Conservation (phyloP, 306 rosid species). For the Acacia crassicarpa region DNA sequence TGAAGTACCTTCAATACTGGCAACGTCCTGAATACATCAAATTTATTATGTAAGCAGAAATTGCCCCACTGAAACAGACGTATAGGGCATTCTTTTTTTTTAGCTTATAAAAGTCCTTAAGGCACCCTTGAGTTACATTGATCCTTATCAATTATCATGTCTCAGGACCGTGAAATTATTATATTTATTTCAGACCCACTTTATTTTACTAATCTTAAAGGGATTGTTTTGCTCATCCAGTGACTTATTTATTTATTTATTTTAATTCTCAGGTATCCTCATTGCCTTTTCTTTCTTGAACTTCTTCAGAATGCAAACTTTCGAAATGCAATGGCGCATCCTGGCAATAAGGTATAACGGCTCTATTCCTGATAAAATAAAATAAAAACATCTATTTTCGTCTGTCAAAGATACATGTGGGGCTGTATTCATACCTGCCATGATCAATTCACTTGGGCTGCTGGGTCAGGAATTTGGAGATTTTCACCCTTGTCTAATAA, state of each 20-base stretch:
- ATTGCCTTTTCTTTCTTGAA: constrained; percentile 89
- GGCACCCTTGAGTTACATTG: not conserved
- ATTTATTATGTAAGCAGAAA: constrained; percentile 73
- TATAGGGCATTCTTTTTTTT: constrained; percentile 5
- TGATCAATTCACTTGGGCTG: not conserved
- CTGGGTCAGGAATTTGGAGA: not conserved
- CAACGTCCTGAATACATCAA: constrained; percentile 86
- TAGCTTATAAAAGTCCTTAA: not conserved
- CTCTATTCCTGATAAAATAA: not conserved
- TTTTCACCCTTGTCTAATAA: not conserved
- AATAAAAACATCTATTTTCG: not conserved
- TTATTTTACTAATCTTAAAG: not conserved
- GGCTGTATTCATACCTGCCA: not conserved
- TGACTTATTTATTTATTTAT: too few relatives aligned
- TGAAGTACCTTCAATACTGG: constrained; percentile 95
- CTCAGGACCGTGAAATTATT: not conserved
- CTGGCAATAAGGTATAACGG: constrained; percentile 73
- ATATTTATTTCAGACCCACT: not conserved
- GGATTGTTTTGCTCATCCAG: constrained; percentile 13
- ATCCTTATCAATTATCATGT: not conserved
- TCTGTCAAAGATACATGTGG: not conserved
- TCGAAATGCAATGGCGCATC: constrained; percentile 98
- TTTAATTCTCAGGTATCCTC: constrained; percentile 75
- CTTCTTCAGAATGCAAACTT: constrained; percentile 89
- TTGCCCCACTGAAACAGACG: not conserved